A percentile compares a stretch with the other conserved stretches of the same genome.
Evolutionary conservation across 2,329 filamentous ascomycete genomes (phyloP).

Genomic region (Ophiocordyceps unilateralis): DNA sequence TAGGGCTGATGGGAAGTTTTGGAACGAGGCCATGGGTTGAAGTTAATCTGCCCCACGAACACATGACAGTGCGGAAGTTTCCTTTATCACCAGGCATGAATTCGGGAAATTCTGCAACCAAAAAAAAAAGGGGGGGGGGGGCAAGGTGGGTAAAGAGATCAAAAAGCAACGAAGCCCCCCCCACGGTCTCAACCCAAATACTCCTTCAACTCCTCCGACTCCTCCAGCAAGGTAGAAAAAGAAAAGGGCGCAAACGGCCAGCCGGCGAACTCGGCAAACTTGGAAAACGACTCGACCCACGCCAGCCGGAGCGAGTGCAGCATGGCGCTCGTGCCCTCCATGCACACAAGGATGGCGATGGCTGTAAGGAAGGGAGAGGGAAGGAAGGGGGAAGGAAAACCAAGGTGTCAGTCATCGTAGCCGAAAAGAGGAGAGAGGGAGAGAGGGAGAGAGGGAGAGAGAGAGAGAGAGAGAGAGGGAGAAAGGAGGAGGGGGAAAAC

Average conservation of each 20-base stretch:
- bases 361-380: too few relatives aligned
- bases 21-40: too few relatives aligned
- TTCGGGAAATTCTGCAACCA: slow-evolving; percentile 1
- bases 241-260: slow-evolving; percentile 80
- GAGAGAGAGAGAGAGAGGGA: background rate
- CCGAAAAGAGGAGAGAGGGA: too few relatives aligned
- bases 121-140: background rate
- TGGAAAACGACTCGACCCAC: slow-evolving; percentile 96
- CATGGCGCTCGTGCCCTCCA: slow-evolving; percentile 96
- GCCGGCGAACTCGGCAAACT: slow-evolving; percentile 86
- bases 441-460: background rate
- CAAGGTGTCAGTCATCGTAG: too few relatives aligned
- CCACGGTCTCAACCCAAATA: slow-evolving; percentile 27
- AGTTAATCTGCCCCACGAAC: too few relatives aligned
- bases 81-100: too few relatives aligned
- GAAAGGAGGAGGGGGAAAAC: too few relatives aligned
- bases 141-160: too few relatives aligned
- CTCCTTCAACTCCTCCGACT: slow-evolving; percentile 49
- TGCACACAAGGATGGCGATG: slow-evolving; percentile 59
- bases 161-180: background rate
- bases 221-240: slow-evolving; percentile 69
- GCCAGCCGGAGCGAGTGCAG: slow-evolving; percentile 79
- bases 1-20: background rate
- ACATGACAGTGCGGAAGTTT: too few relatives aligned
- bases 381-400: background rate